Conservation (phyloP, 1,284 basidiomycete species). For the Grifola frondosa region DNA sequence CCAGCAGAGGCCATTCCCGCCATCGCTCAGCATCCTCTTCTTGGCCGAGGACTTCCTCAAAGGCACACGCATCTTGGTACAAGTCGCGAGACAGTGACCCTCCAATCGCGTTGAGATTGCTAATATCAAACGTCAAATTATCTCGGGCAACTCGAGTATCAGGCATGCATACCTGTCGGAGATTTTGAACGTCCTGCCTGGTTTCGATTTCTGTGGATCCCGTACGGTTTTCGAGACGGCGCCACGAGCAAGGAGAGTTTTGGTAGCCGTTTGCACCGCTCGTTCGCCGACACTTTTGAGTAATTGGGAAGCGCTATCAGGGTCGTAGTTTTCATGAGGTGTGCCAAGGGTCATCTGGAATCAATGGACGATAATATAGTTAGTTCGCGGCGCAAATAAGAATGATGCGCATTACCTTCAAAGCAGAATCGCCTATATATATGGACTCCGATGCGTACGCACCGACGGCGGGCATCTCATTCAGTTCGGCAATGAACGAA, state of each 20-base stretch:
- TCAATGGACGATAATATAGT: neutral
- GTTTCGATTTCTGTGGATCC: slow-evolving; percentile 58
- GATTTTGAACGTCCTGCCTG: slow-evolving; percentile 72
- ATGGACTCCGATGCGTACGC: slow-evolving; percentile 38
- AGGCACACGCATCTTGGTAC: slow-evolving; percentile 63
- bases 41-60: slow-evolving; percentile 50
- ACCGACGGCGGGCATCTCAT: slow-evolving; percentile 36
- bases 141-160: neutral
- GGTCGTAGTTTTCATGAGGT: slow-evolving; percentile 63
- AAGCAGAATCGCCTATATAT: slow-evolving; percentile 59
- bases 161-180: slow-evolving; percentile 55
- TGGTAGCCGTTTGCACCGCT: slow-evolving; percentile 51
- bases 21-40: slow-evolving; percentile 46
- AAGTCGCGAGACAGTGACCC: slow-evolving; percentile 62
- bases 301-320: slow-evolving; percentile 53
- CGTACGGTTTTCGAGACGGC: slow-evolving; percentile 65
- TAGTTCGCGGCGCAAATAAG: neutral
- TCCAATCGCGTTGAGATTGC: slow-evolving; percentile 68
- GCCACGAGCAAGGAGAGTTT: slow-evolving; percentile 57
- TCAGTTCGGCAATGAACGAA: slow-evolving; percentile 50
- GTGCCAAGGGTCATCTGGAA: slow-evolving; percentile 75
- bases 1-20: slow-evolving; percentile 71
- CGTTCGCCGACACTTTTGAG: slow-evolving; percentile 57
- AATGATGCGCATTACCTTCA: slow-evolving; percentile 54
- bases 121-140: slow-evolving; percentile 24